Evolutionary conservation across 495 filamentous ascomycete genomes (phyloP), one percentile per base, ranked within the genome.

Genomic region (Lindgomyces ingoldianus): DNA sequence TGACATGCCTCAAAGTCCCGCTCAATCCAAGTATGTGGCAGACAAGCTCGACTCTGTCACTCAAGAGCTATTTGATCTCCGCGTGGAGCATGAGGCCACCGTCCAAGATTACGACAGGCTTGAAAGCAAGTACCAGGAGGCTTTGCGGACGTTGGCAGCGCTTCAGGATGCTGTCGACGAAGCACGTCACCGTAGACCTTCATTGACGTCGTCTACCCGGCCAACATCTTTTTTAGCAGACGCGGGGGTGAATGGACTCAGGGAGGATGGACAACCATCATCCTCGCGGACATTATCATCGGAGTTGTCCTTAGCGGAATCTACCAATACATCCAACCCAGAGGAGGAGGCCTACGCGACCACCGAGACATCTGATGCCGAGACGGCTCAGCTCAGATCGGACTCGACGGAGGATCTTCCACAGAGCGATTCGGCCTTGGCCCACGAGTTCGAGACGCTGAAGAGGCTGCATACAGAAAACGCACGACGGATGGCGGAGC

Each of bases 271-370:
- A 77, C 90, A 90, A 79, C 86, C 83, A 72, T 90, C 89, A 81
- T 92, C 88, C 80, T 91, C 91, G 84, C 92, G 89, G 75, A 96
- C 93, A 77, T 90, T 97, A 73, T 96, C 90, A 64, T 93, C 91
- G 85, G 93, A 97, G 77, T 86, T 96, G 76, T 96, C 91, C 79
- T 97, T 88, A 80, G 91, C 81, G 85, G 91, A 88, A 74, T 92
- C 90, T 73, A 86, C 84, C 68, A 81, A 82, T 60, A 67, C 63
- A 16, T 67, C 63, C 11, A 62, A 49, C 59, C 53, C 41, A 3
- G 68, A 60, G 25, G 62, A 67, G n/a, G 68, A 68, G 42, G 42
- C 63, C 9, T 24, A 63, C 6, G 39, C 57, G 24, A 30, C 36
- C n/a, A 53, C 64, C 16, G 68, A 65, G 29, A 66, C 44, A 16